These are phyloP conservation scores for Dinochytrium kinnereticum DNA, from an alignment of 371 early-diverging fungal species.

Conservation along the genomic window DNA sequence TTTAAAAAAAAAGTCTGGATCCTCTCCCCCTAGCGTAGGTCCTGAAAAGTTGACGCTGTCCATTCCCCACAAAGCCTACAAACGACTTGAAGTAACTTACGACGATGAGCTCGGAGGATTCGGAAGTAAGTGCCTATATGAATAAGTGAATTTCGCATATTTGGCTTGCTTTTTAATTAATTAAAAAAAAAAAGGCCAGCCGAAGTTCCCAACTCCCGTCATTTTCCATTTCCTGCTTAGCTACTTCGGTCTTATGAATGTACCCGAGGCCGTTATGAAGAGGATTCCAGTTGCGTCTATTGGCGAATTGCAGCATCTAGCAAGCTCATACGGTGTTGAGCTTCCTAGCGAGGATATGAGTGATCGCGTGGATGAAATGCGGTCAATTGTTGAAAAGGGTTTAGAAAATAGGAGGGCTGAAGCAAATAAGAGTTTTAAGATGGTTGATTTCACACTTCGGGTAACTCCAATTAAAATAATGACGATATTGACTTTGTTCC, in stretches of 20 bases:
- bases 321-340: conserved; percentile 29
- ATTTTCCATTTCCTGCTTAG: conserved; percentile 62
- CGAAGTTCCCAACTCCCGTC: conserved; percentile 72
- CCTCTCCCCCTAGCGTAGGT: background rate
- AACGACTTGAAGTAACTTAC: conserved; percentile 51
- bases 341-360: conserved; percentile 28
- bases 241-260: conserved; percentile 47
- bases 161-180: too few relatives aligned
- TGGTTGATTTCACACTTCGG: conserved; percentile 63
- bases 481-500: background rate
- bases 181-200: conserved; percentile 41
- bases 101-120: conserved; percentile 67
- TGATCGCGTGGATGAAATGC: conserved; percentile 21
- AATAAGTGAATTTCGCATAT: background rate
- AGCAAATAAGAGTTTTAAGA: conserved; percentile 54
- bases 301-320: conserved; percentile 29
- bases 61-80: conserved; percentile 39
- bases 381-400: conserved; percentile 33
- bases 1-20: background rate
- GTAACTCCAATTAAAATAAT: conserved; percentile 36
- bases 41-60: conserved; percentile 21
- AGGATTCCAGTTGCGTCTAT: conserved; percentile 21
- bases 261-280: conserved; percentile 8
- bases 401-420: conserved; percentile 32
- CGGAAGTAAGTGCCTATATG: conserved; percentile 28